Base-by-base conservation (phyloP, 1,284 basidiomycete species). In the Leccinum griseonigrum region DNA sequence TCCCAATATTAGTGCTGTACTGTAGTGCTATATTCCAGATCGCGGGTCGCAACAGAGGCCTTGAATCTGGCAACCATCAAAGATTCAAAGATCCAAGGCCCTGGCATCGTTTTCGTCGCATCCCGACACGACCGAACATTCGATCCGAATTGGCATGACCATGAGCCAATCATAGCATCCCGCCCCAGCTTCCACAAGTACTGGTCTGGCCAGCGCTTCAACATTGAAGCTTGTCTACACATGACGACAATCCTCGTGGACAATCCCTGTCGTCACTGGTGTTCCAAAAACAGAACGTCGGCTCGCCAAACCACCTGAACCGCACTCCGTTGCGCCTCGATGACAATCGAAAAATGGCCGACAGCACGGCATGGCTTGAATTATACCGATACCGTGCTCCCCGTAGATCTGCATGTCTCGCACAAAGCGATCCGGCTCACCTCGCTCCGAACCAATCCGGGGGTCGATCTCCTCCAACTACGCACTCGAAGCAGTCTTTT, bases 381-480 rank as follows among this genome's bases (percentile, higher is more conserved):
- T 3, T 43, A 18, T 16, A 18, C 9, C n/a, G 66, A 71, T 58
- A 63, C 7, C 34, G 1, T 64, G 56, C 62, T 65, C 38, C 56
- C 72, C 22, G 53, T 71, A 48, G 18, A 68, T 36, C 28, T 38
- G 4, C 63, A 58, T 7, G 6, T 56, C 43, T 62, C 64, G 11
- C 77, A 74, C 64, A 72, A 67, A 34, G 28, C 57, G 2, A 65
- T 80, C 58, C 69, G 79, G 18, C 67, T 80, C 28, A 61, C 69
- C 4, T 71, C 71, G 10, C 74, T 80, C 31, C 68, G 71, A 54
- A 64, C 68, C 10, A 72, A 81, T 57, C 57, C 76, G 75, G 16
- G 64, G 72, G 11, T 71, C 69, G 1, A 80, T 79, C 60, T 54
- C 62, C 1, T 77, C 79, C 14, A 77, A 61, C 18, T 77, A 75